Base-by-base conservation (phyloP, 208 protist genomes). In the Crithidia acanthocephali region DNA sequence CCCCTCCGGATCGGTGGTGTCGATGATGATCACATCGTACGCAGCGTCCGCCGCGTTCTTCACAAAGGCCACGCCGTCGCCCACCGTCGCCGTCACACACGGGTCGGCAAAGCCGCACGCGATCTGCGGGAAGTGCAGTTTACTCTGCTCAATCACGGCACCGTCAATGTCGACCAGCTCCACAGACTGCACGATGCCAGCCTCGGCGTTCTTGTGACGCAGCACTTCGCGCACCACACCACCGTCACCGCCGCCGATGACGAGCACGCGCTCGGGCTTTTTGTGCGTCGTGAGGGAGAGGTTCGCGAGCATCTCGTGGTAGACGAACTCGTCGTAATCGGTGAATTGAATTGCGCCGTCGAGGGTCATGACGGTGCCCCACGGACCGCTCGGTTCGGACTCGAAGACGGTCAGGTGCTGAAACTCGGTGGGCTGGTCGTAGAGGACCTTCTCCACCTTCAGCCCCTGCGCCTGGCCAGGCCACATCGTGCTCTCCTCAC, bases 241-340 rank as follows among this genome's bases (percentile, higher is more conserved):
- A 74, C 98, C 98, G 71, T 99, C 98, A 30, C 98, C 98, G 59
- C 98, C 98, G 48, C 98, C 98, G 79, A 99, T 96, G 47, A 99
- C 90, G n/a, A 99, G 93, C 8, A 99, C 94, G 40, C 93, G 76
- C 68, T 96, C 84, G 5, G 92, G 94, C 59, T 96, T 94, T 32
- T 77, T 73, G 77, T 99, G 98, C 18, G 84, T 51, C 75, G 85
- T 96, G 25, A 99, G 59, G 35, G 98, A 92, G 16, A 98, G 27
- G 84, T 99, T 98, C 11, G 93, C 95, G 27, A 99, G 95, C 97
- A 99, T 99, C 83, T 99, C 98, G 81, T 99, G 98, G 88, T 99
- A 99, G 18, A 97, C 85, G 72, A 98, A 98, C 86, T 99, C 98
- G 78, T 99, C 98, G 60, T 93, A 90, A 74, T 99, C 98, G 30